A percentile compares a stretch with the other conserved stretches of the same genome.
phyloP scores from a whole-genome alignment of 345 rosid species.

The Corchorus olitorius region DNA sequence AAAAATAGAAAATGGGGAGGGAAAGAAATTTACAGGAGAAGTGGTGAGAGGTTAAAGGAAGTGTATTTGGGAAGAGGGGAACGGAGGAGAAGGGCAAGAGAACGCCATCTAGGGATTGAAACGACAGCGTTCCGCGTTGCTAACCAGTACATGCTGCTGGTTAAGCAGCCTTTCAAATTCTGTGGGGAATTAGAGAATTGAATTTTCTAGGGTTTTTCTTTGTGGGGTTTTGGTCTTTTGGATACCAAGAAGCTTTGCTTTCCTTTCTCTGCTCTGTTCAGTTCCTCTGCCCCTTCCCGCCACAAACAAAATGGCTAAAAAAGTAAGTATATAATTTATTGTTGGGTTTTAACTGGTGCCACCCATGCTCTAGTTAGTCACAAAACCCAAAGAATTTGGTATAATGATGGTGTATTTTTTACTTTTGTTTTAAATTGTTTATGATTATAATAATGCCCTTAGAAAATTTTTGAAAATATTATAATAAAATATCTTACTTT shows the following conservation, averaged over 20 bases:
- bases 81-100: slow-evolving; percentile 52
- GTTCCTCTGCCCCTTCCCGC: slow-evolving; percentile 1
- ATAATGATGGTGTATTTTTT: too few relatives aligned
- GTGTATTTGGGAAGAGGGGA: slow-evolving; percentile 42
- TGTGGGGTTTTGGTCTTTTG: not conserved
- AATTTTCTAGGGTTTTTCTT: slow-evolving; percentile 9
- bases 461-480: too few relatives aligned
- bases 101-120: slow-evolving; percentile 65
- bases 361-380: too few relatives aligned
- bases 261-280: not conserved
- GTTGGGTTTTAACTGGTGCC: too few relatives aligned
- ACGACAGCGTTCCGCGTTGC: slow-evolving; percentile 65
- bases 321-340: too few relatives aligned
- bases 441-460: too few relatives aligned
- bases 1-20: not conserved
- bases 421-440: too few relatives aligned
- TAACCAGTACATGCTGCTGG: slow-evolving; percentile 62
- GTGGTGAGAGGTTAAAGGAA: slow-evolving; percentile 43
- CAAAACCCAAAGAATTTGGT: too few relatives aligned
- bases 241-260: not conserved
- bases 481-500: too few relatives aligned
- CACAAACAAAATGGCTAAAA: too few relatives aligned
- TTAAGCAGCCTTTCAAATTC: not conserved
- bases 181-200: not conserved
- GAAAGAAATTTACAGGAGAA: slow-evolving; percentile 42